Evolutionary conservation across 2,329 filamentous ascomycete genomes (phyloP).

Genomic region (Diaporthe amygdali): DNA sequence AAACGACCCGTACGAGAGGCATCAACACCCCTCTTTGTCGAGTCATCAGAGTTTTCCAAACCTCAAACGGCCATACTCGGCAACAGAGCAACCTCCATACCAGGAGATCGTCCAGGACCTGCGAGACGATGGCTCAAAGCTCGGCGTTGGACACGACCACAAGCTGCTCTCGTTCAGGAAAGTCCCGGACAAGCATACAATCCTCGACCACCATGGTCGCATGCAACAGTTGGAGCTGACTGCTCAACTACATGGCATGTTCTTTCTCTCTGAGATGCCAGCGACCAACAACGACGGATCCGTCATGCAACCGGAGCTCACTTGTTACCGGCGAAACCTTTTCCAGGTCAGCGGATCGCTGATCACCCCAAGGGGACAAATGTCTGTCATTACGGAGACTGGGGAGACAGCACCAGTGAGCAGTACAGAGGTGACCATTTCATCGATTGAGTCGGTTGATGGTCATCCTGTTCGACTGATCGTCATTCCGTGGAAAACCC

Average conservation of each 20-base stretch:
- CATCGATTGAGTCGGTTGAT: constrained; percentile 93
- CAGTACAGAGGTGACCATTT: constrained; percentile 85
- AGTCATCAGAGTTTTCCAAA: constrained; percentile 59
- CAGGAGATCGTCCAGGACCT: constrained; percentile 67
- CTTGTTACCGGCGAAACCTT: constrained; percentile 92
- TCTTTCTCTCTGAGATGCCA: constrained; percentile 83
- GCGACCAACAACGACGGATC: constrained; percentile 63
- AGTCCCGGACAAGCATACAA: constrained; percentile 63
- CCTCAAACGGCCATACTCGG: constrained; percentile 63
- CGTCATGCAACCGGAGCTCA: constrained; percentile 78
- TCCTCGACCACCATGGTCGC: constrained; percentile 63
- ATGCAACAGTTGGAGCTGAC: constrained; percentile 67
- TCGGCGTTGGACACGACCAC: constrained; percentile 64
- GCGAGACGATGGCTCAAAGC: constrained; percentile 61
- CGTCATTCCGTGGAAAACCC: constrained; percentile 97
- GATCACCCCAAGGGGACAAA: constrained; percentile 76
- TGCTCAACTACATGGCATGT: constrained; percentile 86
- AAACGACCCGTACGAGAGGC: constrained; percentile 58
- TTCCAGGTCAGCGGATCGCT: constrained; percentile 95
- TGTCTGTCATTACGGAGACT: constrained; percentile 82
- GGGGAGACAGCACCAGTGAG: constrained; percentile 84
- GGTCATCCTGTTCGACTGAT: constrained; percentile 92
- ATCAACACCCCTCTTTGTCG: constrained; percentile 52
- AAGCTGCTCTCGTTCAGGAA: constrained; percentile 65
- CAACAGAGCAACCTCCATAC: constrained; percentile 60